A percentile compares a stretch with the other conserved stretches of the same genome.
Evolutionary conservation across 2,329 filamentous ascomycete species (phyloP).

Genomic region (Berkeleyomyces basicola): DNA sequence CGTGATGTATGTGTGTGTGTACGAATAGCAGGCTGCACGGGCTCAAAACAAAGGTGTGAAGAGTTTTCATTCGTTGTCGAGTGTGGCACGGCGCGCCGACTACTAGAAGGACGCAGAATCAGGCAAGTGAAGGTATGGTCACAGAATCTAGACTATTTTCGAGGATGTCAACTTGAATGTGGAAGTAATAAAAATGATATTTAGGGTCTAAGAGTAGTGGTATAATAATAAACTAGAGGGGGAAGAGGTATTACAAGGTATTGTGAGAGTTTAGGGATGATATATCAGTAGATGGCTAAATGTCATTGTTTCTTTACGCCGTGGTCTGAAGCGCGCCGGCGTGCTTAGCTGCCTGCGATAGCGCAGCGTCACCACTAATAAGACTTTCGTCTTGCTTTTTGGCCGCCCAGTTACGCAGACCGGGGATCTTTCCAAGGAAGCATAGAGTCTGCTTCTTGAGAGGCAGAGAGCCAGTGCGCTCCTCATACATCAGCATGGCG

Average conservation of each 20-base stretch:
- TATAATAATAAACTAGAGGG: neutral
- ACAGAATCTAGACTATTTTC: neutral
- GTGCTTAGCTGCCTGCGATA: conserved; percentile 6
- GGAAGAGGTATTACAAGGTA: neutral
- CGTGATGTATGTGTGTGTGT: neutral
- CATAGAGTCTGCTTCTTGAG: conserved; percentile 17
- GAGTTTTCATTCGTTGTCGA: conserved; percentile 2
- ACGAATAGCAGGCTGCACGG: neutral
- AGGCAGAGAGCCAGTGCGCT: conserved; percentile 32
- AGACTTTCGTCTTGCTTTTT: conserved; percentile 9
- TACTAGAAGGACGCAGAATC: too few species aligned
- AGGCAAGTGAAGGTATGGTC: neutral
- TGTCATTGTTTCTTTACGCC: neutral
- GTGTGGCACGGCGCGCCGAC: neutral
- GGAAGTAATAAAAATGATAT: neutral
- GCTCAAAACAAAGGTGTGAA: neutral
- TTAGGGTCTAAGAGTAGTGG: neutral
- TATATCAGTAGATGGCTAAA: neutral
- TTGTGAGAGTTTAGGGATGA: neutral
- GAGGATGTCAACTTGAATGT: neutral
- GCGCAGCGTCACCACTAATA: conserved; percentile 9
- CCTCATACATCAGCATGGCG: conserved; percentile 42
- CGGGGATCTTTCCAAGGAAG: conserved; percentile 8
- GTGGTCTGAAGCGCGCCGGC: neutral
- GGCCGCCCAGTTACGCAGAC: conserved; percentile 7